Conservation (phyloP, 306 rosid species). For the Malus sieversii region DNA sequence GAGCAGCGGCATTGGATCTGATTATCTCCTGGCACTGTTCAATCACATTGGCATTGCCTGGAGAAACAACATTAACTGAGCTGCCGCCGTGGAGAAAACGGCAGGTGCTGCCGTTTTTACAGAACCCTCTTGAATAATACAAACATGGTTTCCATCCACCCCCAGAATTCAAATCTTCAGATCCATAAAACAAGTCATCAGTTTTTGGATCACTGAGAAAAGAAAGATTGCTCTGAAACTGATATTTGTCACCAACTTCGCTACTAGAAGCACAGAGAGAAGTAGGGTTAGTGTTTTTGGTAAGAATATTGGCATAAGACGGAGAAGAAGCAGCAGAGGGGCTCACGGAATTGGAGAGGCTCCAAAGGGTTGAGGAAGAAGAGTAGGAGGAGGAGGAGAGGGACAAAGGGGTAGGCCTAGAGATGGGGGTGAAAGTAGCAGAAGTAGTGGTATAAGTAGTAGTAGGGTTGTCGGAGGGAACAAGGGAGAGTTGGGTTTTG, state of each 20-base stretch:
- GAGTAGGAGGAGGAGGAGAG: constrained; percentile 48
- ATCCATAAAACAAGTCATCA: constrained; percentile 27
- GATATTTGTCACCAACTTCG: constrained; percentile 52
- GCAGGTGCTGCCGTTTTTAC: constrained; percentile 76
- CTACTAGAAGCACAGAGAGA: constrained; percentile 10
- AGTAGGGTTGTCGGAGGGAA: constrained; percentile 18
- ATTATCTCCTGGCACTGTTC: constrained; percentile 71
- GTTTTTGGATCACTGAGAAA: constrained; percentile 45
- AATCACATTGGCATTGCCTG: constrained; percentile 37
- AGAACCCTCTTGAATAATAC: constrained; percentile 76
- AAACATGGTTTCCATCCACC: constrained; percentile 64
- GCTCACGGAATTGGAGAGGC: constrained; percentile 37
- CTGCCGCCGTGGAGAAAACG: constrained; percentile 57
- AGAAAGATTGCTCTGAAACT: constrained; percentile 37
- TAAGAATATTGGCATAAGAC: constrained; percentile 49
- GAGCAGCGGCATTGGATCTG: constrained; percentile 57
- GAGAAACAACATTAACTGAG: constrained; percentile 44
- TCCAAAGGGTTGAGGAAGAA: constrained; percentile 45
- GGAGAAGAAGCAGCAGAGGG: constrained; percentile 46
- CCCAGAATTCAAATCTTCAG: constrained; percentile 49
- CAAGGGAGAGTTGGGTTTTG: constrained; percentile 47
- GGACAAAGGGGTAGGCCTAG: constrained; percentile 66
- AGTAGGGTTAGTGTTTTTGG: constrained; percentile 36
- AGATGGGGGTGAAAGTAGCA: constrained; percentile 54
- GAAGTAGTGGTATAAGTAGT: constrained; percentile 33